A percentile compares a stretch with the other conserved stretches of the same genome.
Evolutionary conservation across 1,284 basidiomycete species (phyloP).

Genomic region (Flammula alnicola): DNA sequence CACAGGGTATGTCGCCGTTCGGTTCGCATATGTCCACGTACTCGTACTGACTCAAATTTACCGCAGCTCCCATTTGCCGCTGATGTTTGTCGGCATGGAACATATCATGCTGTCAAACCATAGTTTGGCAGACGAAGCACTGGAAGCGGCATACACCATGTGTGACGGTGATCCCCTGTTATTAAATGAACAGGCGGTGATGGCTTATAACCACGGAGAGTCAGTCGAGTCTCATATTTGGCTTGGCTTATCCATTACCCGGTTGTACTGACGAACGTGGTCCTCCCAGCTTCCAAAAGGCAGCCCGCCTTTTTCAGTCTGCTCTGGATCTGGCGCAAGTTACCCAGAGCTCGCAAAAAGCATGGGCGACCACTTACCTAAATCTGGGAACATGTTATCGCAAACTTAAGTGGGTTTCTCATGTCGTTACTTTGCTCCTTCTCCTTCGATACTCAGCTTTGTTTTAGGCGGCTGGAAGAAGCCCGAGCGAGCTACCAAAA

Average conservation of each 20-base stretch:
- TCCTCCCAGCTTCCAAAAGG: conserved; percentile 62
- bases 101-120: conserved; percentile 91
- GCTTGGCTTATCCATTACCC: conserved; percentile 7
- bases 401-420: conserved; percentile 66
- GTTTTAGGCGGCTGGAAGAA: conserved; percentile 64
- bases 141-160: conserved; percentile 80
- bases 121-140: conserved; percentile 83
- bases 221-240: conserved; percentile 52
- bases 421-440: not conserved
- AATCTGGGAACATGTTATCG: conserved; percentile 90
- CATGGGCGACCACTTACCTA: conserved; percentile 88
- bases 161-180: conserved; percentile 89
- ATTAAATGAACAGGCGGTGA: conserved; percentile 92
- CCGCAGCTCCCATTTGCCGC: conserved; percentile 85
- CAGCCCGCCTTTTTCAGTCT: conserved; percentile 71
- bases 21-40: not conserved
- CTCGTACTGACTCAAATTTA: conserved; percentile 8
- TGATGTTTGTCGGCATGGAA: conserved; percentile 98
- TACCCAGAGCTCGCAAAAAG: conserved; percentile 81
- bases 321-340: conserved; percentile 78
- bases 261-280: conserved; percentile 6
- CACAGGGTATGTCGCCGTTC: conserved; percentile 69
- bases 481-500: conserved; percentile 75
- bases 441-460: not conserved
- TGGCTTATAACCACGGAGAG: conserved; percentile 87